phyloP scores from a whole-genome alignment of 352 stramenopile genomes.

The Phytophthora fragariaefolia region DNA sequence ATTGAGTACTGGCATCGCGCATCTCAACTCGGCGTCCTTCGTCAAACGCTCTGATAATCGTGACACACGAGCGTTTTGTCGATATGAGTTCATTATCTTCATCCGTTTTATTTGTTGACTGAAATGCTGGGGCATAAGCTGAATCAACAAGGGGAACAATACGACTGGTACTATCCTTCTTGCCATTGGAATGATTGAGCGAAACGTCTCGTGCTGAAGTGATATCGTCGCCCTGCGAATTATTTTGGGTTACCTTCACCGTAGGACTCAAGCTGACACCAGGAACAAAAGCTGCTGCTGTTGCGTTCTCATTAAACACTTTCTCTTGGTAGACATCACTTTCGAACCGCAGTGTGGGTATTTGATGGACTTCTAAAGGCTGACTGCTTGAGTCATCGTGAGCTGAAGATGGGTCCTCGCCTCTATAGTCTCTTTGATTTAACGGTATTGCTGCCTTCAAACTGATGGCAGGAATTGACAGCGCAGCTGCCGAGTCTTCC shows the following conservation, averaged over 20 bases:
- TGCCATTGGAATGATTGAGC: background rate
- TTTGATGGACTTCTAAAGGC: no score
- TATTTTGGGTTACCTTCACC: no score
- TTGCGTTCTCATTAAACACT: no score
- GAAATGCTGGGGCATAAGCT: background rate
- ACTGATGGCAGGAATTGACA: background rate
- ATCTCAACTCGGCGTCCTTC: slow-evolving; percentile 43
- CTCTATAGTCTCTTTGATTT: background rate
- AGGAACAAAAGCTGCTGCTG: no score
- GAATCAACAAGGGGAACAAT: no score
- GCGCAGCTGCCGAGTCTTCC: slow-evolving; percentile 31
- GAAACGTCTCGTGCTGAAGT: no score
- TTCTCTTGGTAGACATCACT: no score
- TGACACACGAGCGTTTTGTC: slow-evolving; percentile 29
- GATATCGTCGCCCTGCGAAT: no score
- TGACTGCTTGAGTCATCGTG: background rate
- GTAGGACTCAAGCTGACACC: no score
- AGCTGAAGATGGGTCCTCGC: background rate
- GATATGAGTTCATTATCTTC: background rate
- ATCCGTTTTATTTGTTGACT: background rate
- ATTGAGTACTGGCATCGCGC: slow-evolving; percentile 73
- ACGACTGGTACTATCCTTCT: background rate
- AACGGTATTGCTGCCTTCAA: background rate
- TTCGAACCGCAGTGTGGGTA: no score
- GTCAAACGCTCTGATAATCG: slow-evolving; percentile 63